Conservation (phyloP, 202 grass and related monocot genomes). For the Elaeis oleifera region DNA sequence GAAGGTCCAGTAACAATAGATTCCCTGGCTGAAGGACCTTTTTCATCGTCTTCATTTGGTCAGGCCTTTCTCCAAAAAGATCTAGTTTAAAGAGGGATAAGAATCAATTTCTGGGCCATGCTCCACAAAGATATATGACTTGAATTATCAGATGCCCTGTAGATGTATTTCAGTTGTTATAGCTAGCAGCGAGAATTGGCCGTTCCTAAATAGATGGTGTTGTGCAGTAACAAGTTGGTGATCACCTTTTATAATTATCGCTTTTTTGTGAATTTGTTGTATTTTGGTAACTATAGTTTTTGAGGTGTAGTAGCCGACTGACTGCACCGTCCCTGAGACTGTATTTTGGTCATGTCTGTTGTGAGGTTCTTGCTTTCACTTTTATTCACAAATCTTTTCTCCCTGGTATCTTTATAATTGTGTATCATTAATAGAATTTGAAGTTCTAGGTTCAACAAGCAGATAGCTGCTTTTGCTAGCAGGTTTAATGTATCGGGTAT, state of each 20-base stretch:
- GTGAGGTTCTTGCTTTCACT: no score
- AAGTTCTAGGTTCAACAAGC: not conserved
- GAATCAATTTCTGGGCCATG: not conserved
- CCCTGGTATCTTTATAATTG: no score
- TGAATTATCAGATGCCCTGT: not conserved
- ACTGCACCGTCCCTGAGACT: no score
- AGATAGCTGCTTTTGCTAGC: not conserved
- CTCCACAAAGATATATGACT: not conserved
- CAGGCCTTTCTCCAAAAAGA: not conserved
- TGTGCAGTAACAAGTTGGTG: not conserved
- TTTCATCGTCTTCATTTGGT: conserved; percentile 1
- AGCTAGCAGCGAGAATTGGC: not conserved
- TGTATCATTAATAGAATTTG: not conserved
- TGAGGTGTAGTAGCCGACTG: not conserved
- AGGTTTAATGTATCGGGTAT: not conserved
- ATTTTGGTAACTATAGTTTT: conserved; percentile 1
- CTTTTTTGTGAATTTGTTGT: conserved; percentile 7
- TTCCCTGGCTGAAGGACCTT: conserved; percentile 20
- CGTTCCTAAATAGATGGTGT: not conserved
- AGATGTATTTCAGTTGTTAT: not conserved
- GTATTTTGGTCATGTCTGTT: no score
- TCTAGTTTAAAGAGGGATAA: not conserved
- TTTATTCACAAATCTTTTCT: no score
- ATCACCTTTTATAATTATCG: not conserved
- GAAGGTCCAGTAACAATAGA: conserved; percentile 25